These are phyloP conservation scores for Russula brevipes DNA, from an alignment of 768 basidiomycete species.

Conservation along the genomic window DNA sequence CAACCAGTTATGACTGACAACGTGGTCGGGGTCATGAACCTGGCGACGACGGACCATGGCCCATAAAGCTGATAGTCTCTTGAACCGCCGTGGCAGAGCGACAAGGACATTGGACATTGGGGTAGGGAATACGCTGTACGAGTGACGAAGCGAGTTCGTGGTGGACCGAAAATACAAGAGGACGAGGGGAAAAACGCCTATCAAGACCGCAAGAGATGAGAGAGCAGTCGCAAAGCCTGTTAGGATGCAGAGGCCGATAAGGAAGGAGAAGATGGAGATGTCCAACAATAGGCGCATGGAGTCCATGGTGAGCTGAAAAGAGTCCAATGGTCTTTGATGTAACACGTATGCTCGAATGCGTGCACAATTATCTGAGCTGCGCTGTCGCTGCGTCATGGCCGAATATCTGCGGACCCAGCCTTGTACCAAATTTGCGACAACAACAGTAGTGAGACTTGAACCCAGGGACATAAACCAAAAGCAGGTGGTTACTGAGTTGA, in stretches of 20 bases:
- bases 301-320: background rate
- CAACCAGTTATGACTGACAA: background rate
- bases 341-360: conserved; percentile 2
- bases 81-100: too few species aligned
- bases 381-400: background rate
- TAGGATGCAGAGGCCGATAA: background rate
- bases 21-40: too few species aligned
- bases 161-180: background rate
- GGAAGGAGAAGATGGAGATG: conserved; percentile 3
- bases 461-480: conserved; percentile 4
- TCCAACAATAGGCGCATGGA: background rate
- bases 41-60: too few species aligned
- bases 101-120: too few species aligned
- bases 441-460: background rate
- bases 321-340: background rate
- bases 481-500: background rate
- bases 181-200: too few species aligned
- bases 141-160: too few species aligned
- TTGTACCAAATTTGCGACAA: conserved; percentile 7
- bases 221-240: background rate
- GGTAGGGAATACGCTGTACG: too few species aligned
- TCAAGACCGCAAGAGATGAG: too few species aligned
- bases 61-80: too few species aligned
- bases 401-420: conserved; percentile 4
- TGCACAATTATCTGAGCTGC: background rate